Conservation (phyloP, 2,329 filamentous ascomycete species). For the Tolypocladium amazonense region DNA sequence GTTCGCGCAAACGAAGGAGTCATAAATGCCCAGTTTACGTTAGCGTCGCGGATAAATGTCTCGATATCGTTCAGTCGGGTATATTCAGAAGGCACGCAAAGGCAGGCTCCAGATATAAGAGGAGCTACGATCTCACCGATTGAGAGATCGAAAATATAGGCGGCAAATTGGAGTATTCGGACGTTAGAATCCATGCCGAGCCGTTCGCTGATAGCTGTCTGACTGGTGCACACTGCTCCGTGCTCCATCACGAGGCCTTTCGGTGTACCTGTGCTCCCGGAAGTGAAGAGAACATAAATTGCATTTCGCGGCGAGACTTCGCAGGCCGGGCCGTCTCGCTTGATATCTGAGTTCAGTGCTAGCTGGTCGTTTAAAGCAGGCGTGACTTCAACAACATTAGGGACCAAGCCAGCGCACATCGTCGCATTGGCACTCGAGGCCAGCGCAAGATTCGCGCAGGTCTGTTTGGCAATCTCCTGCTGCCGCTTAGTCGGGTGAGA, state of each 20-base stretch:
- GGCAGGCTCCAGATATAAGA: background rate
- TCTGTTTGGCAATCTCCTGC: background rate
- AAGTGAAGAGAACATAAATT: background rate
- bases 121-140: background rate
- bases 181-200: background rate
- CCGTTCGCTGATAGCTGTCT: background rate
- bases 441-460: background rate
- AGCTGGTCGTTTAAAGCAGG: background rate
- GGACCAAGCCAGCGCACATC: background rate
- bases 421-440: background rate
- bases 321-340: background rate
- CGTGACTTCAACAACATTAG: background rate
- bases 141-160: background rate
- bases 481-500: background rate
- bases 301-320: background rate
- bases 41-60: slow-evolving; percentile 1
- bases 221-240: background rate
- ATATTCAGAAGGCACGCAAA: background rate
- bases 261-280: background rate
- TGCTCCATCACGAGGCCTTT: background rate
- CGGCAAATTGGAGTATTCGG: background rate
- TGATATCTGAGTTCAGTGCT: background rate
- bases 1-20: slow-evolving; percentile 3
- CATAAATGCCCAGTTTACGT: slow-evolving; percentile 1
- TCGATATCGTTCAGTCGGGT: slow-evolving; percentile 1